These are phyloP conservation scores for Cunninghamia lanceolata DNA, from an alignment of 75 land plant species.

Conservation along the genomic window DNA sequence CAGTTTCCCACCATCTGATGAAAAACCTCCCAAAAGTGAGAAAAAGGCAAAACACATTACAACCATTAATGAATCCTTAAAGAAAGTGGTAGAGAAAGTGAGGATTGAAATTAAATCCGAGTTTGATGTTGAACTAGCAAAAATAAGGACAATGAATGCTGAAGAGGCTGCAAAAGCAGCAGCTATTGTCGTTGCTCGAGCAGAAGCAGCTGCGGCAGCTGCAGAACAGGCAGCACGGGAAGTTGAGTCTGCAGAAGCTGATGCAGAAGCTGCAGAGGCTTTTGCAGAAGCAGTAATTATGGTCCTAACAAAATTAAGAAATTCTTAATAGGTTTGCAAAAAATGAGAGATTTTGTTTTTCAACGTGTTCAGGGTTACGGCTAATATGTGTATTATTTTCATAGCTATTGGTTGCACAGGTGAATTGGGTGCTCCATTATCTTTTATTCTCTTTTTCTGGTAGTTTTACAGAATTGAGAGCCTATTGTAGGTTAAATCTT, in stretches of 20 bases:
- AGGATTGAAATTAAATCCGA: constrained; percentile 21
- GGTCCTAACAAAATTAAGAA: constrained; percentile 22
- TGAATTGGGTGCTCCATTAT: neutral
- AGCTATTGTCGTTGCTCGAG: constrained; percentile 86
- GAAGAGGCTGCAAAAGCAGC: constrained; percentile 87
- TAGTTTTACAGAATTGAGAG: neutral
- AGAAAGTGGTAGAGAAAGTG: constrained; percentile 24
- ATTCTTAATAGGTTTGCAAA: neutral
- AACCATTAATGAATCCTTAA: neutral
- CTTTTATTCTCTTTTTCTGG: neutral
- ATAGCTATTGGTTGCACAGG: constrained; percentile 6
- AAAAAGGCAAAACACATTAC: constrained; percentile 10
- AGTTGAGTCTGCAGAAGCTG: constrained; percentile 93
- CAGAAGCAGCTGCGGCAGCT: constrained; percentile 81
- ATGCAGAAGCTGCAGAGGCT: constrained; percentile 80
- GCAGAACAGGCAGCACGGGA: constrained; percentile 87
- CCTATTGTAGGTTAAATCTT: neutral
- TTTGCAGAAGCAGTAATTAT: constrained; percentile 77
- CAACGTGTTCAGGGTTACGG: neutral
- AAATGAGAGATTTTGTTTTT: neutral
- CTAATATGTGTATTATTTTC: neutral
- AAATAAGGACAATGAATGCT: constrained; percentile 68
- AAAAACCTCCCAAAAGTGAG: neutral
- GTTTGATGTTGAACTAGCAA: constrained; percentile 59
- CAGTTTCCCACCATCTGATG: neutral